phyloP scores from a whole-genome alignment of 1,284 basidiomycete species.

The Irpex sp. region DNA sequence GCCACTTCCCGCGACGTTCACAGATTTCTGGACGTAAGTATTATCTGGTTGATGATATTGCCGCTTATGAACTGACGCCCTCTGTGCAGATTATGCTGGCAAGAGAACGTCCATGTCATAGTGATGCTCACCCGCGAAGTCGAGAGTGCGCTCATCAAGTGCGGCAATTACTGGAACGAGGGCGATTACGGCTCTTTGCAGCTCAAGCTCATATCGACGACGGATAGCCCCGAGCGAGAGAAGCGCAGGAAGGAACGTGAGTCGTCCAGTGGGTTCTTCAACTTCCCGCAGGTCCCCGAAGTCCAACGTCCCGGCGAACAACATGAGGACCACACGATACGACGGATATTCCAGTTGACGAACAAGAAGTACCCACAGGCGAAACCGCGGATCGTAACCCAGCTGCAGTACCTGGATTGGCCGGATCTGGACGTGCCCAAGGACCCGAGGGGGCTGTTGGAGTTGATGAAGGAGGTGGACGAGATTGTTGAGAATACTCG shows the following conservation, averaged over 20 bases:
- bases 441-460: constrained; percentile 69
- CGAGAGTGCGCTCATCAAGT: constrained; percentile 88
- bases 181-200: constrained; percentile 68
- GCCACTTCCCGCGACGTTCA: constrained; percentile 85
- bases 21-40: constrained; percentile 94
- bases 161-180: constrained; percentile 88
- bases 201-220: constrained; percentile 61
- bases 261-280: constrained; percentile 29
- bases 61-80: background rate
- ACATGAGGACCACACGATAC: constrained; percentile 41
- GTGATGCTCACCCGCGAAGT: constrained; percentile 91
- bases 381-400: constrained; percentile 60
- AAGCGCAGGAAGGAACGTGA: constrained; percentile 26
- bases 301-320: constrained; percentile 6
- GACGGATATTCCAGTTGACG: constrained; percentile 67
- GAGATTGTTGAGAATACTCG: constrained; percentile 55
- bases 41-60: background rate
- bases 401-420: constrained; percentile 91
- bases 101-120: constrained; percentile 77
- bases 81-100: constrained; percentile 63
- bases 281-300: constrained; percentile 11
- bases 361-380: constrained; percentile 57
- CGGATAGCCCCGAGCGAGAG: constrained; percentile 31
- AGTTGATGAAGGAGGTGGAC: constrained; percentile 62
- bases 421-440: constrained; percentile 93